Percentiles rank a stretch among this genome's conserved stretches.
phyloP scores from a whole-genome alignment of 768 basidiomycete species.

The Neoboletus brunneissimus region DNA sequence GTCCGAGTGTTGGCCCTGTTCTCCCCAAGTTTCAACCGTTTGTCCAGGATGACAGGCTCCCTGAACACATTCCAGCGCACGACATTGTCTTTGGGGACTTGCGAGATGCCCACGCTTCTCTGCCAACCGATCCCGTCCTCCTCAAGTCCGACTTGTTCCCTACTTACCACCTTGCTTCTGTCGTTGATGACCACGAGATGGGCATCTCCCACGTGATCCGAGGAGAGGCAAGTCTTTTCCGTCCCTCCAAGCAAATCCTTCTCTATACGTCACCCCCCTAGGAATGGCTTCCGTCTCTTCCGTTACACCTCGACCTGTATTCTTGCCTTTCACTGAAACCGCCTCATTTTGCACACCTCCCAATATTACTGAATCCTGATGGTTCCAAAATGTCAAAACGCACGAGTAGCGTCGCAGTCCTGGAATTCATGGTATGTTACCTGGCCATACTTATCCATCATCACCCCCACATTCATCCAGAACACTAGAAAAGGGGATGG shows the following conservation, averaged over 20 bases:
- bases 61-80: conserved; percentile 43
- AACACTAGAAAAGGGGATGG: conserved; percentile 73
- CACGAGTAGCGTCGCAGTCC: conserved; percentile 82
- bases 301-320: conserved; percentile 89
- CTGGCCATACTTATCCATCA: not conserved
- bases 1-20: not conserved
- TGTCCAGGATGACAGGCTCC: conserved; percentile 56
- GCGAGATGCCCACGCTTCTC: conserved; percentile 71
- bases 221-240: conserved; percentile 64
- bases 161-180: conserved; percentile 94
- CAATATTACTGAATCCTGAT: conserved; percentile 84
- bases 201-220: conserved; percentile 92
- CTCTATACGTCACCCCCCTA: conserved; percentile 29
- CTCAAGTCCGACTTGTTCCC: conserved; percentile 92
- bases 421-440: conserved; percentile 74
- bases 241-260: not conserved
- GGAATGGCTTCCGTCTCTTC: conserved; percentile 96
- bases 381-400: conserved; percentile 95
- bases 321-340: conserved; percentile 65
- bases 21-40: not conserved
- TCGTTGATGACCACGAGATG: conserved; percentile 96
- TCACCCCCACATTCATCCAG: not conserved
- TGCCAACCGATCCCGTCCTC: conserved; percentile 87
- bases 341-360: conserved; percentile 89
- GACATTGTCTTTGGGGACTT: conserved; percentile 79